Base-by-base conservation (phyloP, 2,329 filamentous ascomycete species). In the Pseudonectria foliicola region DNA sequence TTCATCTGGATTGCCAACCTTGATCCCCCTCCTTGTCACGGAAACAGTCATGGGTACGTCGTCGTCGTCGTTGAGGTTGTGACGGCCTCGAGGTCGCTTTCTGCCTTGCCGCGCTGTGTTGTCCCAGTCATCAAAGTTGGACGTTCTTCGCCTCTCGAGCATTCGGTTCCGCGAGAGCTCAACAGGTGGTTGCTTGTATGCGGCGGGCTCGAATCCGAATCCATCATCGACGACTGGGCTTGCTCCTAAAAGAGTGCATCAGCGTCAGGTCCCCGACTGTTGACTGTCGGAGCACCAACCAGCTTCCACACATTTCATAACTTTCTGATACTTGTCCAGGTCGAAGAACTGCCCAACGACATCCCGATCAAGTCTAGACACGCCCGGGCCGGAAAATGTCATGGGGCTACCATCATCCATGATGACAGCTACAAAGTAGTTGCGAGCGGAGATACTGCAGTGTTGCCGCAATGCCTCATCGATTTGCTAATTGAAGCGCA, bases 381-480 rank as follows among this genome's bases (percentile, higher is more conserved):
- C 40, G 12, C 61, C 56, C 1, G 68, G 67, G 3, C 67, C 67
- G 3, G 64, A 61, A 35, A 70, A 72, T 4, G 63, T 70, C 37
- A 62, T 60, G 2, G 61, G 49, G 12, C 61, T 59, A 13, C 68
- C 68, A 38, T 71, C 68, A 18, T 73, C 68, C 25, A 63, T 57
- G 27, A 73, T 56, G 2, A 64, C 66, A 10, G 67, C 71, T 24
- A 77, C 60, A 43, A 77, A 75, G 49, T 70, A 77, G 40, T 60
- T 60, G 33, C 66, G 63, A 10, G 65, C 66, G 2, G 68, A 63
- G 29, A 77, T 71, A 25, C 65, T 63, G 44, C 72, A 76, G 27
- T 71, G 61, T 31, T 72, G 66, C 12, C 67, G 61, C 10, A 78
- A 55, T 16, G 68, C 71, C 40, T 67, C 63, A 24, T 67, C 66